phyloP scores from a whole-genome alignment of 2,329 filamentous ascomycete species.

The Xylaria sp. region DNA sequence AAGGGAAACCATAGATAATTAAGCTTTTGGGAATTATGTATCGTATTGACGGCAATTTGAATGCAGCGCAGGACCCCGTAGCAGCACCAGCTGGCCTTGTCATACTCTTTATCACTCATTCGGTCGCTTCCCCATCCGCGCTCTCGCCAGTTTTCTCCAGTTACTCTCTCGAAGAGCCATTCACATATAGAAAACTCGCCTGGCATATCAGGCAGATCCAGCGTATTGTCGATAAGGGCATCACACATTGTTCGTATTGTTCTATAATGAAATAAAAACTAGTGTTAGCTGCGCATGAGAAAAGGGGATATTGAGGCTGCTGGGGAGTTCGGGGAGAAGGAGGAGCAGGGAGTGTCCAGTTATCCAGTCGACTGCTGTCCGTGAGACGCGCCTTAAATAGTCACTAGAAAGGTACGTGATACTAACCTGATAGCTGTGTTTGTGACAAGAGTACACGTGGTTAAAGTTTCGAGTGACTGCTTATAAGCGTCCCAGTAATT shows the following conservation, averaged over 20 bases:
- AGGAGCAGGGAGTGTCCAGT: background rate
- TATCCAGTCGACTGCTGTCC: too few relatives aligned
- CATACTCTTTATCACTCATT: background rate
- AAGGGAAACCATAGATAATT: too few relatives aligned
- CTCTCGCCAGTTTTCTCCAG: background rate
- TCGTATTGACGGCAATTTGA: too few relatives aligned
- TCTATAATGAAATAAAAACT: background rate
- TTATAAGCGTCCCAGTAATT: background rate
- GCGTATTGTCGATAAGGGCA: constrained; percentile 5
- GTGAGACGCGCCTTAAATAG: background rate
- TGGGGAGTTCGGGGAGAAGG: too few relatives aligned
- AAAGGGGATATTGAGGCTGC: background rate
- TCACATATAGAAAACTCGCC: background rate
- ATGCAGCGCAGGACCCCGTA: background rate
- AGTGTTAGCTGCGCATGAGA: background rate
- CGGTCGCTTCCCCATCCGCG: too few relatives aligned
- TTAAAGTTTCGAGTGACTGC: constrained; percentile 10
- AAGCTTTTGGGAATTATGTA: too few relatives aligned
- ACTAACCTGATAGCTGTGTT: constrained; percentile 26
- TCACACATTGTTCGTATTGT: constrained; percentile 22
- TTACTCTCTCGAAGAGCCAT: constrained; percentile 16
- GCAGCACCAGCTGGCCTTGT: constrained; percentile 23
- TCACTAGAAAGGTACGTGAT: too few relatives aligned
- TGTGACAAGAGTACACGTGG: constrained; percentile 15
- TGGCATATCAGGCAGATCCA: background rate